A percentile compares a stretch with the other conserved stretches of the same genome.
phyloP scores from a whole-genome alignment of 306 rosid species.

The Mimosa bimucronata region DNA sequence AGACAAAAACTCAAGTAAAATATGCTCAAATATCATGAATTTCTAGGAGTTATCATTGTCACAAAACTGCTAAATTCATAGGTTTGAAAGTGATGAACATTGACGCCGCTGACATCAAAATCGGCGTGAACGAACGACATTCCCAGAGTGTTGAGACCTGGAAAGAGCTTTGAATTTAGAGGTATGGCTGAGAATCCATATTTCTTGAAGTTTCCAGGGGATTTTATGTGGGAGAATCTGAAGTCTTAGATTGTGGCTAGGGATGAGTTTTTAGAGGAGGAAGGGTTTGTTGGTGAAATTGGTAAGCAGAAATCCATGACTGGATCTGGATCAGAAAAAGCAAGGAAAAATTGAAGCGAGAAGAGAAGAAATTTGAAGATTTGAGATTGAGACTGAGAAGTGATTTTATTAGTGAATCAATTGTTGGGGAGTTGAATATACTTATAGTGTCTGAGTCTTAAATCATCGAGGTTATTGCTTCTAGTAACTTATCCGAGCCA shows the following conservation, averaged over 20 bases:
- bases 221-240: slow-evolving; percentile 66
- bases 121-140: slow-evolving; percentile 87
- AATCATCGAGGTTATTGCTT: too few species aligned
- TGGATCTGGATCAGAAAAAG: slow-evolving; percentile 84
- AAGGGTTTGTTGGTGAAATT: slow-evolving; percentile 33
- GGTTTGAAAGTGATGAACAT: slow-evolving; percentile 83
- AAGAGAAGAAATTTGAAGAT: slow-evolving; percentile 34
- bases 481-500: too few species aligned
- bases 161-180: slow-evolving; percentile 73
- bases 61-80: too few species aligned
- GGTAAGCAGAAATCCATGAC: slow-evolving; percentile 81
- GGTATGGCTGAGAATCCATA: slow-evolving; percentile 64
- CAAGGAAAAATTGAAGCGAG: slow-evolving; percentile 40
- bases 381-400: too few species aligned
- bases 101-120: slow-evolving; percentile 77
- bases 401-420: too few species aligned
- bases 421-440: too few species aligned
- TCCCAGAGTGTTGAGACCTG: slow-evolving; percentile 92
- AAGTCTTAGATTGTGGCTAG: slow-evolving; percentile 71
- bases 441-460: too few species aligned
- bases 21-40: too few species aligned
- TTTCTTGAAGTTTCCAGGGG: slow-evolving; percentile 59
- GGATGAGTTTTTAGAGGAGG: slow-evolving; percentile 76
- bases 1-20: too few species aligned
- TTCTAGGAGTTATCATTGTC: too few species aligned